These are phyloP conservation scores for Flaveria trinervia DNA, from an alignment of 129 eudicot genomes.

Conservation along the genomic window DNA sequence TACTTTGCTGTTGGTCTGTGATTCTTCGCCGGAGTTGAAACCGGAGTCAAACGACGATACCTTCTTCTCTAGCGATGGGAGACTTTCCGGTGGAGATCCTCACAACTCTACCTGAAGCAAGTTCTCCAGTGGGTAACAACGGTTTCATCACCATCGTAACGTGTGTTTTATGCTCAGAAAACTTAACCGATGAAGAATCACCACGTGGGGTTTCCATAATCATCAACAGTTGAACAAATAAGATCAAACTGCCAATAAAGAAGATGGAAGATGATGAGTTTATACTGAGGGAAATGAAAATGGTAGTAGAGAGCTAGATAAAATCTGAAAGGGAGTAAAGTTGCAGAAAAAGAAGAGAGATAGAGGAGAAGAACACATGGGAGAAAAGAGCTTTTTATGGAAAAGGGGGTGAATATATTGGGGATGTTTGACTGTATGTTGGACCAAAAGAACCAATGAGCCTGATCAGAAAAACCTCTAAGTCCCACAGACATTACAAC, in stretches of 20 bases:
- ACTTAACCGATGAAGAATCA: constrained; percentile 44
- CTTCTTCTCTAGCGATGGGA: no score
- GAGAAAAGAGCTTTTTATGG: no score
- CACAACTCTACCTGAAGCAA: constrained; percentile 31
- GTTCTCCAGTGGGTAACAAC: constrained; percentile 3
- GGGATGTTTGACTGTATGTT: constrained; percentile 15
- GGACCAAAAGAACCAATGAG: no score
- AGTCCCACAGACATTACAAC: no score
- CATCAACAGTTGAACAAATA: neutral
- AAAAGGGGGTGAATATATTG: neutral
- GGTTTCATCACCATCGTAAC: constrained; percentile 34
- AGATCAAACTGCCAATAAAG: constrained; percentile 45
- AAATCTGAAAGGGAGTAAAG: constrained; percentile 26
- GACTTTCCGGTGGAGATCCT: no score
- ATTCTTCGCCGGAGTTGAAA: no score
- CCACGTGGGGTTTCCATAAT: constrained; percentile 16
- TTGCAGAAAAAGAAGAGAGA: constrained; percentile 37
- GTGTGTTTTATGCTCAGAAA: constrained; percentile 56
- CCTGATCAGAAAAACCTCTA: no score
- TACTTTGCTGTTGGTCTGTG: no score
- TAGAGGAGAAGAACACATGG: neutral
- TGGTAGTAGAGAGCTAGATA: constrained; percentile 25
- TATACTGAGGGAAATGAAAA: neutral
- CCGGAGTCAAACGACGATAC: no score
- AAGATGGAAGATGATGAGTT: neutral